Base-by-base conservation (phyloP, 1,284 basidiomycete species). In the Marasmius sp. region DNA sequence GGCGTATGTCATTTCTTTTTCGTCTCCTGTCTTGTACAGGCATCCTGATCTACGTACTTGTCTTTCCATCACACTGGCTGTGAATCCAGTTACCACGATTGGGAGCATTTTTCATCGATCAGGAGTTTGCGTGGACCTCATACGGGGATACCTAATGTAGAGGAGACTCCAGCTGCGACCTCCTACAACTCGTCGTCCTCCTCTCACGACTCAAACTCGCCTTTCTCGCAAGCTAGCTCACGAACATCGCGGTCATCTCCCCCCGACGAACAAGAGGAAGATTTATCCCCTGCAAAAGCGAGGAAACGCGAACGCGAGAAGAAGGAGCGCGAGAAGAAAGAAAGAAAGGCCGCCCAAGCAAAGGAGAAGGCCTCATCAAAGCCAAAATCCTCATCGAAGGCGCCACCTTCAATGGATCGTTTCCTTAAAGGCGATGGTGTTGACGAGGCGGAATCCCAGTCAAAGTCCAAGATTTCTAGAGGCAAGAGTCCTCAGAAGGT, bases 91-190 rank as follows among this genome's bases (percentile, higher is more conserved):
- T 95, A 95, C 71, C 91, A 95, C 70, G 92, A 94, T 69, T 95
- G 92, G 93, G 93, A 96, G 71, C 94, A 96, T 73, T 96, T 95
- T 71, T 94, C 92, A n/a, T 93, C 91, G 20, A 91, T 96, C 58
- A 89, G 94, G 45, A 95, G 92, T 72, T 76, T 94, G 38, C 81
- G 81, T n/a, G 94, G 94, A 2, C 94, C 94, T 0, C 93, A 95
- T 69, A 78, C 84, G 0, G 94, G 93, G 6, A 77, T 89, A 5
- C 94, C 94, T 3, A 77, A 80, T 59, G 86, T 95, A 11, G 73
- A 78, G 52, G 91, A 94, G 72, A 74, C 79, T 18, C 48, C 57
- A 9, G 52, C 66, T 6, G 58, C 66, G 38, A n/a, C 64, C 33
- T 55, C 49, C 41, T 55, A 47, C 20, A 50, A 55, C 16, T n/a